A percentile compares a stretch with the other conserved stretches of the same genome.
Evolutionary conservation across 768 basidiomycete species (phyloP).

Genomic region (Chlorophyllum brunneum): DNA sequence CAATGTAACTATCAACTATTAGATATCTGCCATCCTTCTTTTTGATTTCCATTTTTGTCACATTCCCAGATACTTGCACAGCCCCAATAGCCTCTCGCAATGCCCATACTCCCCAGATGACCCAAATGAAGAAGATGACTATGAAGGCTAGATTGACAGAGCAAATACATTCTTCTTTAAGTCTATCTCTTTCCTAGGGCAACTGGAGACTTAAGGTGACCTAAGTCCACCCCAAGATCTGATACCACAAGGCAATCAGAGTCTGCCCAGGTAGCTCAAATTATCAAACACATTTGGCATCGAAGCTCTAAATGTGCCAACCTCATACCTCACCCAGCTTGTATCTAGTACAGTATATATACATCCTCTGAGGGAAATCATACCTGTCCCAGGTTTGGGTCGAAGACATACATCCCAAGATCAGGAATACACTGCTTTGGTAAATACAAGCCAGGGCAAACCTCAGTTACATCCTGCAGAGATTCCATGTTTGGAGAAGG

Average conservation of each 20-base stretch:
- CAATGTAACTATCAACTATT: constrained; percentile 33
- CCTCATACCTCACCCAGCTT: not conserved
- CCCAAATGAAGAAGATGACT: constrained; percentile 13
- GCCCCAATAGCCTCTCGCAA: constrained; percentile 19
- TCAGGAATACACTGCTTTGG: too few relatives aligned
- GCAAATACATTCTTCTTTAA: not conserved
- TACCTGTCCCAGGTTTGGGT: constrained; percentile 1
- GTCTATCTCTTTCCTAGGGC: not conserved
- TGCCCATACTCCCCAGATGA: not conserved
- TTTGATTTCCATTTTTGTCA: too few relatives aligned
- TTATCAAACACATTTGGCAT: constrained; percentile 1
- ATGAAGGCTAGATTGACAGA: constrained; percentile 22
- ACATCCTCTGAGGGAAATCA: not conserved
- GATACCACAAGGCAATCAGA: too few relatives aligned
- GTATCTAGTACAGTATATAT: not conserved
- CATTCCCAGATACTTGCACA: constrained; percentile 15
- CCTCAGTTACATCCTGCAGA: not conserved
- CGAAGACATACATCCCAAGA: too few relatives aligned
- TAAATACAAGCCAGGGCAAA: too few relatives aligned
- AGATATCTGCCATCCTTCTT: constrained; percentile 34
- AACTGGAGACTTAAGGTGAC: not conserved
- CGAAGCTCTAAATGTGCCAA: not conserved
- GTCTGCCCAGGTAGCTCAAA: not conserved
- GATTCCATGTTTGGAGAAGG: not conserved
- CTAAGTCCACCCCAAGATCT: too few relatives aligned